These are phyloP conservation scores for Ceratobasidium sp. DNA, from an alignment of 1,284 basidiomycete species.

Conservation along the genomic window DNA sequence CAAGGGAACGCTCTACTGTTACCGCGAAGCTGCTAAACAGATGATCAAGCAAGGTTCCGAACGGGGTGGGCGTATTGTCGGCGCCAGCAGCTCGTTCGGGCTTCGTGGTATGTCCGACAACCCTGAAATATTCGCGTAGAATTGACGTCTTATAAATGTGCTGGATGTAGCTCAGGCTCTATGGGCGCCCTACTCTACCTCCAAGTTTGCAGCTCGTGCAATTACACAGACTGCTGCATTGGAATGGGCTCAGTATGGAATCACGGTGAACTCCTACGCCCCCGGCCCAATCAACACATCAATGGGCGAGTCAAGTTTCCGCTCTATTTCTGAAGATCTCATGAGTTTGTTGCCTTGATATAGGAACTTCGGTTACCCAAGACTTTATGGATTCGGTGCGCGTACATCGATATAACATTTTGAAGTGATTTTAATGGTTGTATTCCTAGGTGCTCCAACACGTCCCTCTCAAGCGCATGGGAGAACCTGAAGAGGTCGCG, in stretches of 20 bases:
- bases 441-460: not conserved
- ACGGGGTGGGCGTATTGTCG: conserved; percentile 59
- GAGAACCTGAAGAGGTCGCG: conserved; percentile 47
- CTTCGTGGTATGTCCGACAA: not conserved
- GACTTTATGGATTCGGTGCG: conserved; percentile 10
- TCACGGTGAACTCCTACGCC: conserved; percentile 48
- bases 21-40: conserved; percentile 58
- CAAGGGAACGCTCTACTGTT: conserved; percentile 58
- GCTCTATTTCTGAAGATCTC: not conserved
- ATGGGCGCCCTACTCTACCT: conserved; percentile 48
- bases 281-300: conserved; percentile 47
- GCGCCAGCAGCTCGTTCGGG: conserved; percentile 42
- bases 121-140: not conserved
- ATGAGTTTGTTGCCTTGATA: not conserved
- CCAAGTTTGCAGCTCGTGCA: conserved; percentile 55
- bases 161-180: not conserved
- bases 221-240: conserved; percentile 53
- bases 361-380: not conserved
- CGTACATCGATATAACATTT: not conserved
- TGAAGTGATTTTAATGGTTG: not conserved
- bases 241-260: conserved; percentile 51
- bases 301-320: conserved; percentile 10
- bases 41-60: conserved; percentile 56
- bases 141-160: not conserved
- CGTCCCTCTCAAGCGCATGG: conserved; percentile 45